Evolutionary conservation across 2,329 filamentous ascomycete genomes (phyloP).

Genomic region (Aspergillus intermedius): DNA sequence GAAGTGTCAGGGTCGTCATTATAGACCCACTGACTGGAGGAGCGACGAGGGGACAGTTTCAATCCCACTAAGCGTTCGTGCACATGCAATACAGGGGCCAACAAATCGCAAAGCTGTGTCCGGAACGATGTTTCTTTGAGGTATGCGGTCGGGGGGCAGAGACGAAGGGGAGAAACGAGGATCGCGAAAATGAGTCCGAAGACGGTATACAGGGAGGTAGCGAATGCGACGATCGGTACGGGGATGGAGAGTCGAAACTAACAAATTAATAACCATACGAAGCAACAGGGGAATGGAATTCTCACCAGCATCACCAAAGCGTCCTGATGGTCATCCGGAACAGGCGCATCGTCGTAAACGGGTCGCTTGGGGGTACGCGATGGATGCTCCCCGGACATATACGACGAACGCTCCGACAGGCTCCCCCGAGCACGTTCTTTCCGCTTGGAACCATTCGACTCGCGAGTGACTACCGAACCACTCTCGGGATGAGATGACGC

Average conservation of each 20-base stretch:
- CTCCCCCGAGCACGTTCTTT: conserved; percentile 27
- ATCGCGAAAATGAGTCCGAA: conserved; percentile 46
- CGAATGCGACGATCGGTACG: conserved; percentile 49
- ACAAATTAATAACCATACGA: too few relatives aligned
- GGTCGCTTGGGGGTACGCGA: conserved; percentile 22
- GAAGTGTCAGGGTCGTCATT: conserved; percentile 36
- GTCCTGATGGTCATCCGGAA: conserved; percentile 29
- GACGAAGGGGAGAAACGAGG: conserved; percentile 48
- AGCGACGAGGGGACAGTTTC: conserved; percentile 17
- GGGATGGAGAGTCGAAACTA: conserved; percentile 50
- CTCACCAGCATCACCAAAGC: conserved; percentile 41
- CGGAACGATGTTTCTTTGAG: conserved; percentile 41
- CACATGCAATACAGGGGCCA: conserved; percentile 49
- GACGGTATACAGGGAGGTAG: conserved; percentile 50
- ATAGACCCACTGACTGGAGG: conserved; percentile 26
- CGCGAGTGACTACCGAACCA: conserved; percentile 16
- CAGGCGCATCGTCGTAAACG: conserved; percentile 20
- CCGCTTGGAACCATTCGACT: conserved; percentile 20
- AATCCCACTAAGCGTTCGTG: conserved; percentile 32
- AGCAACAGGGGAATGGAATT: neutral
- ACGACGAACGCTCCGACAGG: conserved; percentile 29
- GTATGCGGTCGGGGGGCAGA: conserved; percentile 43
- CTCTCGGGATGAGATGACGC: conserved; percentile 17
- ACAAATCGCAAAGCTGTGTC: conserved; percentile 46
- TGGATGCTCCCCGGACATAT: conserved; percentile 25